Base-by-base conservation (phyloP, 306 rosid genomes). In the Gillenia trifoliata region DNA sequence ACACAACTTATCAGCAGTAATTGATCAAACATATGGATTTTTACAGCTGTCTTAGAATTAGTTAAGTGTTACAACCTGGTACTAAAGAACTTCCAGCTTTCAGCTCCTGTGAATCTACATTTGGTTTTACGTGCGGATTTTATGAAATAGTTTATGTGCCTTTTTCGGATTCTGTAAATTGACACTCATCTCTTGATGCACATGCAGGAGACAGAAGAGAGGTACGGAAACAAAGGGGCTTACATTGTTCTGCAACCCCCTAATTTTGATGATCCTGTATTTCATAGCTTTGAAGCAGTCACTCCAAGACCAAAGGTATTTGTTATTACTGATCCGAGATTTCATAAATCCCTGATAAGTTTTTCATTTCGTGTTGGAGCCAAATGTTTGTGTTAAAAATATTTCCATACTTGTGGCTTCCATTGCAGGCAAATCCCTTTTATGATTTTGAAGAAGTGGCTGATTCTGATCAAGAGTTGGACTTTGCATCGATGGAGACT, bases 381-480 rank as follows among this genome's bases (percentile, higher is more conserved):
- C n/a, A n/a, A n/a, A n/a, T n/a, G n/a, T n/a, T n/a, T n/a, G n/a
- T n/a, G n/a, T n/a, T n/a, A n/a, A n/a, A n/a, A n/a, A n/a, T n/a
- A n/a, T n/a, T n/a, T n/a, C n/a, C n/a, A n/a, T n/a, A n/a, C 57
- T 11, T 38, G 29, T 16, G 25, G 26, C 54, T 75, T 75, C 36
- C 67, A 76, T 64, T 68, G 80, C 78, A 61, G 40, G 40, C 40
- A 20, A n/a, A 85, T 66, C 64, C 97, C 26, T 92, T 82, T 50
- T 92, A 92, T 45, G 87, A 89, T 70, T 92, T n/a, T 74, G 78
- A 83, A 75, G 96, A 90, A 50, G 93, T 85, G 59, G 74, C 89
- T 64, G 96, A 92, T 79, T 90, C 97, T 0, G 96, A 92, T 30
- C 92, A 88, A 77, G 97, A 92, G 75, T 78, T 90, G 86, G 97